phyloP scores from a whole-genome alignment of 164 flowering plant genomes.

The Vitis labrusca region DNA sequence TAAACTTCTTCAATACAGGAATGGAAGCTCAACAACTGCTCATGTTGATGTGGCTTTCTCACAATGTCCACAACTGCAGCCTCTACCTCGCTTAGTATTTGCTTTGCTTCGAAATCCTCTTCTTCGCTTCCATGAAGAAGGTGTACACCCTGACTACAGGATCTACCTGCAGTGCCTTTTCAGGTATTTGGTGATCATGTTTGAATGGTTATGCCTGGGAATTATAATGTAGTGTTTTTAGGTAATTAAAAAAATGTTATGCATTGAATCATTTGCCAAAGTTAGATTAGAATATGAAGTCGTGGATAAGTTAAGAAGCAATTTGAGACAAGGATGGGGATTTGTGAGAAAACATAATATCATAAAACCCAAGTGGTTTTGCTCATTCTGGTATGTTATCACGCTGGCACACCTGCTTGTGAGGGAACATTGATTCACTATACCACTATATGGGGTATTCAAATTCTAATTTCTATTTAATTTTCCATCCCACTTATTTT shows the following conservation, averaged over 20 bases:
- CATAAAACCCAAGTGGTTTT: background rate
- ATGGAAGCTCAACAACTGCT: constrained; percentile 47
- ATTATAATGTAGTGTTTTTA: too few species aligned
- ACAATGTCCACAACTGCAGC: constrained; percentile 88
- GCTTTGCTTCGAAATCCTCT: constrained; percentile 91
- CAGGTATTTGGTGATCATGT: constrained; percentile 50
- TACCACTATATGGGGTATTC: background rate
- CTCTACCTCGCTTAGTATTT: constrained; percentile 84
- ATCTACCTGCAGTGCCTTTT: constrained; percentile 95
- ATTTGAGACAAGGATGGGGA: too few species aligned
- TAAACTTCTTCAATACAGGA: constrained; percentile 54
- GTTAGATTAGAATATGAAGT: too few species aligned
- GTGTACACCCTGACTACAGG: constrained; percentile 96
- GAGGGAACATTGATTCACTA: background rate
- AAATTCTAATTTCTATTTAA: background rate
- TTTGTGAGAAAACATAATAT: background rate
- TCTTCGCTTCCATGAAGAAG: constrained; percentile 97
- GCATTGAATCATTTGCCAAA: too few species aligned
- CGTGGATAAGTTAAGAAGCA: too few species aligned
- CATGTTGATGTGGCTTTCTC: constrained; percentile 77
- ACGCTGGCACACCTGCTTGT: background rate
- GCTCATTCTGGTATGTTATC: background rate
- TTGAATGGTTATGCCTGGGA: background rate
- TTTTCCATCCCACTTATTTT: too few species aligned
- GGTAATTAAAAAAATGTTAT: too few species aligned